Percentiles rank a stretch among this genome's conserved stretches.
These are phyloP conservation scores for Suillus occidentalis DNA, from an alignment of 768 basidiomycete species.

Conservation along the genomic window DNA sequence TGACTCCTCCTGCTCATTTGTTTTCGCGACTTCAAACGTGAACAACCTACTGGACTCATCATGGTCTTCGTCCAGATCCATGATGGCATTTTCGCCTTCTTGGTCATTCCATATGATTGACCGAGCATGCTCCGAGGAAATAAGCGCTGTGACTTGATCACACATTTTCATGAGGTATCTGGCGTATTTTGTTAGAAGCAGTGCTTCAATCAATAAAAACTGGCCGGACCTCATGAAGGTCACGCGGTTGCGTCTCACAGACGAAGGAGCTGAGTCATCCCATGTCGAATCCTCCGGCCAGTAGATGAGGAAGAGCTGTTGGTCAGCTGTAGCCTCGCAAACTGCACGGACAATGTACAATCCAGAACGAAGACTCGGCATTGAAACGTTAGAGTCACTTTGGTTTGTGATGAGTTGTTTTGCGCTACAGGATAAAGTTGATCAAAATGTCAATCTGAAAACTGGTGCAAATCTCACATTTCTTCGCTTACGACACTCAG, in stretches of 20 bases:
- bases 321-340: constrained; percentile 4
- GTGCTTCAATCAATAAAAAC: background rate
- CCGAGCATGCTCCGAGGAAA: constrained; percentile 49
- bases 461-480: constrained; percentile 34
- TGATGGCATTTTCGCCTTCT: constrained; percentile 21
- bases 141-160: constrained; percentile 52
- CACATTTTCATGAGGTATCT: constrained; percentile 62
- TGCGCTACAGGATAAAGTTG: background rate
- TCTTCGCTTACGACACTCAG: constrained; percentile 37
- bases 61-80: constrained; percentile 33
- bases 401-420: constrained; percentile 8
- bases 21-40: constrained; percentile 54
- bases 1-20: constrained; percentile 55
- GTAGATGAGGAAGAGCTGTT: constrained; percentile 51
- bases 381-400: background rate
- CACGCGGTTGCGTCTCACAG: constrained; percentile 51
- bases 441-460: constrained; percentile 2
- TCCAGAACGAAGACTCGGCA: constrained; percentile 44
- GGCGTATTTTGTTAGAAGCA: background rate
- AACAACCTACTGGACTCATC: constrained; percentile 49
- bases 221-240: constrained; percentile 58
- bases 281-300: constrained; percentile 66
- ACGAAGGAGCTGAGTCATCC: constrained; percentile 46
- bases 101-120: constrained; percentile 46
- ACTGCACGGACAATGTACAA: constrained; percentile 40